Evolutionary conservation across 192 early-diverging fungal species (phyloP).

Genomic region (Podila horticola): DNA sequence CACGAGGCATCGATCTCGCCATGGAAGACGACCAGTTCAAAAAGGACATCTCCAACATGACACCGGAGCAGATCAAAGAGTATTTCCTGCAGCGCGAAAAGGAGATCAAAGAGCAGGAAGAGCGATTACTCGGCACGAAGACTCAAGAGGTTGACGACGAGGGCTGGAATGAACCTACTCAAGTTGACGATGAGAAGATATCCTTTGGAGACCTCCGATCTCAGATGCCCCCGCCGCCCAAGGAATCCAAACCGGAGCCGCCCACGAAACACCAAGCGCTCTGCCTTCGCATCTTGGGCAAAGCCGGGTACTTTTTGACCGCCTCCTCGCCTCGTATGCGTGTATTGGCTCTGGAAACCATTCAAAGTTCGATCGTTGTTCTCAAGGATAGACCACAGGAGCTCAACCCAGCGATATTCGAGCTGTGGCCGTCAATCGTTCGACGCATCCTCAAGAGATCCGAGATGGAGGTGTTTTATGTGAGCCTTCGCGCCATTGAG

Average conservation of each 20-base stretch:
- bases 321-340: conserved; percentile 57
- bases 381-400: conserved; percentile 50
- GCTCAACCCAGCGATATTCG: conserved; percentile 58
- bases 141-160: neutral
- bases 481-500: conserved; percentile 38
- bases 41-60: conserved; percentile 27
- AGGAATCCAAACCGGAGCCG: conserved; percentile 19
- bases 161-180: conserved; percentile 13
- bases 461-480: conserved; percentile 38
- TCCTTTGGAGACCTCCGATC: conserved; percentile 17
- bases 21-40: neutral
- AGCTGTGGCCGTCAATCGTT: conserved; percentile 61
- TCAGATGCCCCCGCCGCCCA: conserved; percentile 10
- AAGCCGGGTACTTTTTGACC: conserved; percentile 61
- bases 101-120: conserved; percentile 26
- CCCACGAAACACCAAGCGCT: conserved; percentile 54
- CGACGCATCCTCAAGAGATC: conserved; percentile 29
- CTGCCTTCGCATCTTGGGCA: conserved; percentile 57
- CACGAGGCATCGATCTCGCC: neutral
- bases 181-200: conserved; percentile 14
- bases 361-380: conserved; percentile 48
- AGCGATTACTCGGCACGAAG: conserved; percentile 9
- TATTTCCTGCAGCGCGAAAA: conserved; percentile 24
- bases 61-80: conserved; percentile 24
- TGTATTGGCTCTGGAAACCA: conserved; percentile 50